phyloP scores from a whole-genome alignment of 768 basidiomycete species.

The Phlebiopsis gigantea region DNA sequence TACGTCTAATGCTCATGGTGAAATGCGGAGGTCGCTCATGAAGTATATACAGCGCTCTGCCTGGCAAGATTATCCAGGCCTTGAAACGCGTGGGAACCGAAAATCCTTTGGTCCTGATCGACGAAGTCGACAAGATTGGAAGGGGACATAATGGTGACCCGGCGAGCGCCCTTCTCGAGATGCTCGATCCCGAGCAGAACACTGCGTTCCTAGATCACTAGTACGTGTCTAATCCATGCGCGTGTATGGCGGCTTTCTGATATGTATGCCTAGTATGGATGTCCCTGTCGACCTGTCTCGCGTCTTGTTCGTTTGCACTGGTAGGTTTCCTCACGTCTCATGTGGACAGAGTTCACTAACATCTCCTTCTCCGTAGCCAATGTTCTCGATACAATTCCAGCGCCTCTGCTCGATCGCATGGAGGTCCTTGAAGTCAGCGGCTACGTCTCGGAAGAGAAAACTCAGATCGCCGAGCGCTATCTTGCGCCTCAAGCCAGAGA shows the following conservation, averaged over 20 bases:
- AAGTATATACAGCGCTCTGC: slow-evolving; percentile 56
- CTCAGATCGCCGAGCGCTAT: slow-evolving; percentile 81
- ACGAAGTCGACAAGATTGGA: slow-evolving; percentile 95
- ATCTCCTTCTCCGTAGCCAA: slow-evolving; percentile 44
- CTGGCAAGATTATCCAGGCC: slow-evolving; percentile 94
- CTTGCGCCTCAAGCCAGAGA: slow-evolving; percentile 93
- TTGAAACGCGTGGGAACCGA: slow-evolving; percentile 90
- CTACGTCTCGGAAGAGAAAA: slow-evolving; percentile 92
- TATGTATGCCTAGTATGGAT: slow-evolving; percentile 62
- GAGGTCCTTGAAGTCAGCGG: slow-evolving; percentile 93
- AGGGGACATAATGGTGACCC: slow-evolving; percentile 91
- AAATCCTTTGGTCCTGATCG: slow-evolving; percentile 90
- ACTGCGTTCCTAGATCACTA: slow-evolving; percentile 93
- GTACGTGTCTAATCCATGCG: slow-evolving; percentile 39
- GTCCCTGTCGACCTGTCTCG: slow-evolving; percentile 94
- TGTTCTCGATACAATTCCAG: slow-evolving; percentile 89
- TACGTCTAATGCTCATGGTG: slow-evolving; percentile 29
- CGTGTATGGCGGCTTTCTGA: background rate
- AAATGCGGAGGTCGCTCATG: background rate
- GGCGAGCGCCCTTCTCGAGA: slow-evolving; percentile 84
- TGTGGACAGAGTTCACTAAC: slow-evolving; percentile 7
- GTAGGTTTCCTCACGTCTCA: slow-evolving; percentile 24
- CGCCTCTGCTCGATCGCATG: slow-evolving; percentile 92
- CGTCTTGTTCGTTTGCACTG: slow-evolving; percentile 95
- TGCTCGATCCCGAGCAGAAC: slow-evolving; percentile 95